Base-by-base conservation (phyloP, 2,329 filamentous ascomycete species). In the Basipetospora chlamydospora region DNA sequence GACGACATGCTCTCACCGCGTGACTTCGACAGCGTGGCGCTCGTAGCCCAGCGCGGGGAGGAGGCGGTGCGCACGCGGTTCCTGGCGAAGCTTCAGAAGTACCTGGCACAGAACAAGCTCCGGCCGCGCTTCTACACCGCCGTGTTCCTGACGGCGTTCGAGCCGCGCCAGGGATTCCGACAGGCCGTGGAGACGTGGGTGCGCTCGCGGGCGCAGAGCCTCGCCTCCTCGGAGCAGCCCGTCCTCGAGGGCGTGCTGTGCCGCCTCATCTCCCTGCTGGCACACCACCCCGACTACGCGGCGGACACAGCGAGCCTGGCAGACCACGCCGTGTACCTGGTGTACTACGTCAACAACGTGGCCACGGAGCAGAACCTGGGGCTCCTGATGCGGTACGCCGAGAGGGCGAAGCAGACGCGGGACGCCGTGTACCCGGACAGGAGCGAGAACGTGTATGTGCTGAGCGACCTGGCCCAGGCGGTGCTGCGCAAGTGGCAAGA, bases 241-340 rank as follows among this genome's bases (percentile, higher is more conserved):
- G 67, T 80, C 6, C 73, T 98, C 62, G 88, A 96, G 56, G 72
- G 77, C 16, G 70, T 80, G 10, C 81, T 96, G 52, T 76, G 82
- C 18, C 76, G 90, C 7, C 69, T 96, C 23, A 66, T 98, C 36
- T 90, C 86, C 33, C 62, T 98, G 29, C 68, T 98, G 29, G 87
- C 88, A 5, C 88, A 96, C 53, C 90, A 98, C 53, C 87, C 87
- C 1, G 90, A 98, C 54, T 95, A 88, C 46, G 75, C 71, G 42
- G 54, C 66, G 2, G 68, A 73, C 5, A 58, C 75, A 3, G 68
- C 74, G 11, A 79, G 86, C 33, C 60, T 95, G 33, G 66, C 77
- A 30, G 84, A 94, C 50, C 87, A 93, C 54, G 77, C 83, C 5
- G 77, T 77, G 46, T 98, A 96, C 54, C 77, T 98, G 40, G 56